These are phyloP conservation scores for Ampelocalamus luodianensis DNA, from an alignment of 176 grass and related monocot genomes.

Conservation along the genomic window DNA sequence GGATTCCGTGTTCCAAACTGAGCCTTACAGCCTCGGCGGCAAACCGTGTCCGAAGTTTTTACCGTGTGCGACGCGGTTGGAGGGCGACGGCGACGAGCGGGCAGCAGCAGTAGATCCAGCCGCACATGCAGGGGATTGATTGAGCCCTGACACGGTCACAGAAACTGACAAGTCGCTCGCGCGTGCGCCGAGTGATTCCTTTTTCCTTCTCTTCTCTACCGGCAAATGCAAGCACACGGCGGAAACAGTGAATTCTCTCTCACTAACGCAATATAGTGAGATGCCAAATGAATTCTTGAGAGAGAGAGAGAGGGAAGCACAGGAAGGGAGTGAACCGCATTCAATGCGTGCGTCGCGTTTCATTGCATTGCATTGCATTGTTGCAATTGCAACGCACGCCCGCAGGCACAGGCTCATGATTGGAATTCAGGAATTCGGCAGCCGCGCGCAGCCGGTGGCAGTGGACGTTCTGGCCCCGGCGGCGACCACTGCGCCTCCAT, in stretches of 20 bases:
- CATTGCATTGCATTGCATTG: no score
- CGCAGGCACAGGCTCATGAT: constrained; percentile 10
- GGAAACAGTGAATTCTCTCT: no score
- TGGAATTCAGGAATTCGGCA: background rate
- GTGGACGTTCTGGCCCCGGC: background rate
- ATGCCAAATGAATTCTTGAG: no score
- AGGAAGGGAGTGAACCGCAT: constrained; percentile 34
- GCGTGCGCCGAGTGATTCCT: background rate
- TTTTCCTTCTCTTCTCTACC: background rate
- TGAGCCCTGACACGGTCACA: constrained; percentile 27
- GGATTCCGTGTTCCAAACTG: no score
- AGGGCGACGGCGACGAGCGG: background rate
- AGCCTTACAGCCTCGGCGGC: no score
- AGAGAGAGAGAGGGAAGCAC: constrained; percentile 6
- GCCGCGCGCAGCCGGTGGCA: background rate
- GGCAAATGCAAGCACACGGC: background rate
- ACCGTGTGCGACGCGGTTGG: no score
- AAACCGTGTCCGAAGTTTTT: no score
- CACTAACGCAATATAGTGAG: background rate
- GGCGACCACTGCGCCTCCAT: background rate
- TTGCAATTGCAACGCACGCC: background rate
- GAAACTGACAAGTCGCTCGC: background rate
- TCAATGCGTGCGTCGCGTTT: background rate
- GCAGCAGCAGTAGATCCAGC: constrained; percentile 32
- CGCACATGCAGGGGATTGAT: constrained; percentile 27